Conservation (phyloP, 257 asterid species). For the Fraxinus cuspidata region DNA sequence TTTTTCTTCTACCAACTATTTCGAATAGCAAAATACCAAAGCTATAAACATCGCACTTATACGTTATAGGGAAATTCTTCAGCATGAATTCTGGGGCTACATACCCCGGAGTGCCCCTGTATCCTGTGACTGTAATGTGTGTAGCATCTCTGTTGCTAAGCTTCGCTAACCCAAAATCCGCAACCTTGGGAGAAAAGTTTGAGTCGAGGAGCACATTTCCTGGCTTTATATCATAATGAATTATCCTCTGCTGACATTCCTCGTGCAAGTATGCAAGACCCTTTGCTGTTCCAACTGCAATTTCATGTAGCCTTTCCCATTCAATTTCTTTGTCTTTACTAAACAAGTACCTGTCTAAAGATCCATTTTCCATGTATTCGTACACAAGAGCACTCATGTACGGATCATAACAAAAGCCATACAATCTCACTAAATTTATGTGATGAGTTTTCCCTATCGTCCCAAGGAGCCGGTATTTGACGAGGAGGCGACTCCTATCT, state of each 20-base stretch:
- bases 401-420: slow-evolving; percentile 42
- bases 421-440: slow-evolving; percentile 32
- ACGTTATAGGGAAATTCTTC: slow-evolving; percentile 36
- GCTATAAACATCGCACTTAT: slow-evolving; percentile 44
- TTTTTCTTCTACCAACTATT: slow-evolving; percentile 42
- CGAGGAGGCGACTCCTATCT: too few species aligned
- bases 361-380: slow-evolving; percentile 41
- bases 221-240: slow-evolving; percentile 44
- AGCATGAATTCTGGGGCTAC: slow-evolving; percentile 42
- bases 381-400: slow-evolving; percentile 41
- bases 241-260: slow-evolving; percentile 35
- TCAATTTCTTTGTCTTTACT: slow-evolving; percentile 15
- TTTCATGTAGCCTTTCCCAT: slow-evolving; percentile 43
- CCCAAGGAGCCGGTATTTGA: too few species aligned
- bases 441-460: slow-evolving; percentile 42
- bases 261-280: slow-evolving; percentile 44
- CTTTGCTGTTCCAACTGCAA: slow-evolving; percentile 45
- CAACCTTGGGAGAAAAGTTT: slow-evolving; percentile 38
- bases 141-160: slow-evolving; percentile 40
- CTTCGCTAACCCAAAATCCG: slow-evolving; percentile 45
- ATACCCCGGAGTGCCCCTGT: slow-evolving; percentile 43
- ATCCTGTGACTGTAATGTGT: slow-evolving; percentile 33
- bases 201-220: slow-evolving; percentile 41
- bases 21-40: slow-evolving; percentile 42
- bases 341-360: slow-evolving; percentile 38